Percentiles rank a stretch among this genome's conserved stretches.
phyloP scores from a whole-genome alignment of 176 grass and related monocot genomes.

The Hsuehochloa calcarea region DNA sequence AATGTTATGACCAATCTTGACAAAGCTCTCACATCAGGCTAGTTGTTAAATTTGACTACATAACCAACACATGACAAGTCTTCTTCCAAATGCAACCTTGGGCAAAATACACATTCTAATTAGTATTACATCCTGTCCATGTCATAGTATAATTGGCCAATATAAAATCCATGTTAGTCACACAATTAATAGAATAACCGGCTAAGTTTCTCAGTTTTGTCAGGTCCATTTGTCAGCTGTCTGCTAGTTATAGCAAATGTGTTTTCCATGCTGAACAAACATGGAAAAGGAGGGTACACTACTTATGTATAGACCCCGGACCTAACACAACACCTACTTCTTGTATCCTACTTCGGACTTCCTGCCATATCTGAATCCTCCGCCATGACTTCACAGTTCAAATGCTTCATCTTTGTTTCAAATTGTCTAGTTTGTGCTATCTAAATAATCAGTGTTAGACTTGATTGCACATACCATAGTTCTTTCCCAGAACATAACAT shows the following conservation, averaged over 20 bases:
- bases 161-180: slow-evolving; percentile 11
- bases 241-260: slow-evolving; percentile 16
- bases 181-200: not conserved
- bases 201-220: slow-evolving; percentile 18
- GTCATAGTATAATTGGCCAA: slow-evolving; percentile 35
- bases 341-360: slow-evolving; percentile 20
- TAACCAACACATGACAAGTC: slow-evolving; percentile 20
- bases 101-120: slow-evolving; percentile 18
- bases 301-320: slow-evolving; percentile 29
- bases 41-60: slow-evolving; percentile 40
- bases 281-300: slow-evolving; percentile 20
- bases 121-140: slow-evolving; percentile 32
- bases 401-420: slow-evolving; percentile 8
- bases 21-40: slow-evolving; percentile 29
- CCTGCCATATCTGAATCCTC: slow-evolving; percentile 2
- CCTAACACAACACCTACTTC: slow-evolving; percentile 38
- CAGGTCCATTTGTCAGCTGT: slow-evolving; percentile 31
- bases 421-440: not conserved
- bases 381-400: not conserved
- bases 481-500: not conserved
- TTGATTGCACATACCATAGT: not conserved
- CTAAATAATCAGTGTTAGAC: not conserved
- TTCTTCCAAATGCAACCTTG: slow-evolving; percentile 23
- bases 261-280: slow-evolving; percentile 33
- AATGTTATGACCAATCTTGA: slow-evolving; percentile 20